A percentile compares a stretch with the other conserved stretches of the same genome.
phyloP scores from a whole-genome alignment of 257 asterid genomes.

The Nicotiana paniculata region DNA sequence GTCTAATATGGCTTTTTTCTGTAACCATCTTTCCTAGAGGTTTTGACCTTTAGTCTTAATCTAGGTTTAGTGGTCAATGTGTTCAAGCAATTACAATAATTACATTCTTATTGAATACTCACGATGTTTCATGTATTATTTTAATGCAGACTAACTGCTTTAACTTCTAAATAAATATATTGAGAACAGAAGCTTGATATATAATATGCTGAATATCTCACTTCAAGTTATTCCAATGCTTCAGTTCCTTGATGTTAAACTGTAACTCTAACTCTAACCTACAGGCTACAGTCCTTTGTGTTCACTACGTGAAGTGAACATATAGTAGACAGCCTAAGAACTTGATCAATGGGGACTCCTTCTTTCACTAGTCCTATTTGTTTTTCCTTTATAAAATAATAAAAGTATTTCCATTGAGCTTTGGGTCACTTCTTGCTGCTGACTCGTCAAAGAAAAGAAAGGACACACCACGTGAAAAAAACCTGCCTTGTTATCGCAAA shows the following conservation, averaged over 20 bases:
- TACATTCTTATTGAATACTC: not conserved
- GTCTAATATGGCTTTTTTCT: not conserved
- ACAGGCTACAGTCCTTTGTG: not conserved
- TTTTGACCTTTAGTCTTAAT: slow-evolving; percentile 7
- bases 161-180: slow-evolving; percentile 7
- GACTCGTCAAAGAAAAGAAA: too few species aligned
- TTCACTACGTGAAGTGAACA: not conserved
- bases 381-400: not conserved
- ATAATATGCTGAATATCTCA: not conserved
- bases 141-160: slow-evolving; percentile 1
- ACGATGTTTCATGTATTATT: not conserved
- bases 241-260: not conserved
- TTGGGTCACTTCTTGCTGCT: too few species aligned
- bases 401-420: not conserved
- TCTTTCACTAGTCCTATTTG: not conserved
- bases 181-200: slow-evolving; percentile 3
- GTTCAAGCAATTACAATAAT: slow-evolving; percentile 1
- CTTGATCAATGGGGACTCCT: not conserved
- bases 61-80: slow-evolving; percentile 12
- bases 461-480: too few species aligned
- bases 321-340: too few species aligned
- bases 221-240: not conserved
- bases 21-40: slow-evolving; percentile 5
- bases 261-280: not conserved
- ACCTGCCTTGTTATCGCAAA: too few species aligned